Conservation (phyloP, 2,329 filamentous ascomycete genomes). For the Ciborinia camelliae region DNA sequence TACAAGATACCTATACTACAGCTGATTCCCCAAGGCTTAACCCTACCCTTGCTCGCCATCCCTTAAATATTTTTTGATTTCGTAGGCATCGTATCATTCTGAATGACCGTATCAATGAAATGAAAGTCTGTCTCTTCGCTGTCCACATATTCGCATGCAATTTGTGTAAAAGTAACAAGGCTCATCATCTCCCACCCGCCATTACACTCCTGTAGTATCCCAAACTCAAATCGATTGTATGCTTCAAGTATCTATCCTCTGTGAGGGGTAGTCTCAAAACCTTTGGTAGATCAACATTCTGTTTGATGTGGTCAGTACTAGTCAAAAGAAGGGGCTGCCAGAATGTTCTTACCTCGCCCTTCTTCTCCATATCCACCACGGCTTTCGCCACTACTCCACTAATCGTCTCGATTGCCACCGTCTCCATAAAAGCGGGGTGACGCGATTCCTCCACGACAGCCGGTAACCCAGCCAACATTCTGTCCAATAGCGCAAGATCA, state of each 20-base stretch:
- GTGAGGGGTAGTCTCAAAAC: slow-evolving; percentile 64
- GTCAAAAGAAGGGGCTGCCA: background rate
- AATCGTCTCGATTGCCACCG: slow-evolving; percentile 80
- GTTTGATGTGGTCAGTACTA: slow-evolving; percentile 5
- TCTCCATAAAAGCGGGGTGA: slow-evolving; percentile 49
- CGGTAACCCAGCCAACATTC: slow-evolving; percentile 54
- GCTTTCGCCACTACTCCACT: slow-evolving; percentile 67
- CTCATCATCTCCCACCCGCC: slow-evolving; percentile 28
- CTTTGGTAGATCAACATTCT: slow-evolving; percentile 45
- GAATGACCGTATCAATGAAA: slow-evolving; percentile 6
- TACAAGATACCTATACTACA: slow-evolving; percentile 25
- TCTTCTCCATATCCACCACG: slow-evolving; percentile 53
- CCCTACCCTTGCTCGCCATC: slow-evolving; percentile 32
- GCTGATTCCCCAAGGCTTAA: slow-evolving; percentile 23
- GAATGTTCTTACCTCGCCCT: slow-evolving; percentile 51
- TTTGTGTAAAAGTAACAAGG: slow-evolving; percentile 7
- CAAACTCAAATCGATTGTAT: slow-evolving; percentile 67
- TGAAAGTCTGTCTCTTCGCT: background rate
- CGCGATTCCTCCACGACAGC: slow-evolving; percentile 43
- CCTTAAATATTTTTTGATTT: slow-evolving; percentile 17
- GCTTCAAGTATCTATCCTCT: slow-evolving; percentile 67
- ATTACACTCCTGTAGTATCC: slow-evolving; percentile 54
- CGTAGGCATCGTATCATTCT: slow-evolving; percentile 25
- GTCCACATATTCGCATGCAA: slow-evolving; percentile 1
- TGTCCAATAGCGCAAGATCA: slow-evolving; percentile 50